Base-by-base conservation (phyloP, 768 basidiomycete genomes). In the Lactifluus piperatus region DNA sequence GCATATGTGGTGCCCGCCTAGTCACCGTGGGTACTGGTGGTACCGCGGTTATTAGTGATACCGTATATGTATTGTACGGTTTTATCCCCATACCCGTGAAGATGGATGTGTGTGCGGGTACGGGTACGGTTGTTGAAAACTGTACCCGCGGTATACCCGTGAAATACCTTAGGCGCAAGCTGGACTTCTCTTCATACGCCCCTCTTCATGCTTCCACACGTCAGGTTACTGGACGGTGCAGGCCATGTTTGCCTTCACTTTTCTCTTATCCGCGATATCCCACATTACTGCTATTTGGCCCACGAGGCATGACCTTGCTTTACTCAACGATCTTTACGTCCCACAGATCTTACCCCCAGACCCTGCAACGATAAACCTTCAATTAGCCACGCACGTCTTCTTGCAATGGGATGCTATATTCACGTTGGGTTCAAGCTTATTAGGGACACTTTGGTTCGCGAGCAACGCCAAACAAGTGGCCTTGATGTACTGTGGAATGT, bases 211-310 rank as follows among this genome's bases (percentile, higher is more conserved):
- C 14, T 44, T 52, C 37, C 1, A 54, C 22, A 58, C 59, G 9
- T 62, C 61, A 11, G 63, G 63, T 26, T 63, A 63, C 54, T 47
- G 52, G 41, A 58, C 56, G 3, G 62, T 63, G 9, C 57, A 63
- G 32, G 37, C 61, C 13, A 62, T 57, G 1, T 63, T 34, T 29
- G 36, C 53, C 54, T 51, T 64, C 32, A 58, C 63, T 11, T 63
- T 62, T 45, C 26, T 56, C 7, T 1, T 39, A 7, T 55, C 63
- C 16, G 54, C 57, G 8, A 56, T 58, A 45, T 45, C 56, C 20
- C 63, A 64, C 51, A 29, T 56, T 18, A 49, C 56, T 10, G 50
- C 20, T 13, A 24, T 64, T 18, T 55, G 44, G 48, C 29, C 39
- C 4, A 14, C 45, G 10, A 32, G 6, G 44, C 44, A 48, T 24